Base-by-base conservation (phyloP, 2,329 filamentous ascomycete genomes). In the Hypoxylon sp. region DNA sequence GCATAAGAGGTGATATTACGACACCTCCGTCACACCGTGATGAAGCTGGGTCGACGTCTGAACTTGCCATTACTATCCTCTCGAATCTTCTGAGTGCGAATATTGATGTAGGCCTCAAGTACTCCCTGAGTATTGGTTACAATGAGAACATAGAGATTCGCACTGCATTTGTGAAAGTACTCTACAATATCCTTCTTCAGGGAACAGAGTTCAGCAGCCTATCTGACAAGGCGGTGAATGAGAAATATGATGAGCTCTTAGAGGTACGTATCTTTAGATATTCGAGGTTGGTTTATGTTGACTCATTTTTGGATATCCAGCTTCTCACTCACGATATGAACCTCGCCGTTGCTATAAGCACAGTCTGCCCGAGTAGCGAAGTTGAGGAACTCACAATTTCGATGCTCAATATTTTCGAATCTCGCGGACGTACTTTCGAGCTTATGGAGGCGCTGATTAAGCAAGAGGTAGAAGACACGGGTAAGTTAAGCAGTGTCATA, bases 81-180 rank as follows among this genome's bases (percentile, higher is more conserved):
- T 92, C 89, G 1, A 92, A 92, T 70, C 82, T 92, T 1, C 80
- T 92, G 6, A 91, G 89, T 73, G 89, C 90, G 2, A 92, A 92
- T 70, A 91, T 92, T 32, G 90, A 92, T 72, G 89, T 92, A 39
- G 90, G 90, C 2, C 79, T 92, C 52, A 92, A 92, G 75, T 89
- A 91, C 75, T 91, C 89, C 1, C 79, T 92, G 13, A 89, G 87
- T 67, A 91, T 92, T 65, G 90, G 90, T 11, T 92, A 92, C 74
- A 89, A 92, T 73, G 89, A 91, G 72, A 91, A 91, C 72, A 82
- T 90, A 32, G 89, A 91, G 72, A 91, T 92, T 64, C 85, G 90
- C 57, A 91, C 89, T 4, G 90, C 90, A 1, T 92, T 92, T 74
- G 86, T 92, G 66, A 90, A 89, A 70, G 90, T 92, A 15, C 82